These are phyloP conservation scores for Sclerotinia spermophila DNA, from an alignment of 2,329 filamentous ascomycete species.

Conservation along the genomic window DNA sequence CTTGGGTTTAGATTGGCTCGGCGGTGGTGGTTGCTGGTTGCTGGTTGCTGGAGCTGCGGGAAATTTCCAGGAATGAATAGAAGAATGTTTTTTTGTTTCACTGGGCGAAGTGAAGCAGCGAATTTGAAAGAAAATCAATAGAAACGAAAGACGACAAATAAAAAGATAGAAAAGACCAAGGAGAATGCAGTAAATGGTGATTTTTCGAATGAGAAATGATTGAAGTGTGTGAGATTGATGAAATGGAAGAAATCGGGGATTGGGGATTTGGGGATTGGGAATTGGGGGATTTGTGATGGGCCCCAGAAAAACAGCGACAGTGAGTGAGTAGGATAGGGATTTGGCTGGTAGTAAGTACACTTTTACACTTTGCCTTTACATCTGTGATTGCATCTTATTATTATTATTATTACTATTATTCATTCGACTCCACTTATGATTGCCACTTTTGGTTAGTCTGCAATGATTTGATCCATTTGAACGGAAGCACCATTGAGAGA, in stretches of 20 bases:
- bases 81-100: conserved; percentile 17
- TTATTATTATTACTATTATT: neutral
- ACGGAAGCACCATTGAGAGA: neutral
- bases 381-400: neutral
- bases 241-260: neutral
- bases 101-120: conserved; percentile 1
- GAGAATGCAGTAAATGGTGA: conserved; percentile 12
- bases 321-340: neutral
- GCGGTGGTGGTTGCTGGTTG: too few relatives aligned
- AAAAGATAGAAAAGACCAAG: conserved; percentile 3
- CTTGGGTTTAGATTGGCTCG: neutral
- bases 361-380: neutral
- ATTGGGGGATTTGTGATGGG: conserved; percentile 1
- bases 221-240: neutral
- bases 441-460: neutral
- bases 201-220: neutral
- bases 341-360: neutral
- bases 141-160: conserved; percentile 4
- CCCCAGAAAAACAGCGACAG: neutral
- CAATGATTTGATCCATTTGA: neutral
- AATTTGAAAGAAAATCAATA: neutral
- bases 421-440: neutral
- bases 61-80: conserved; percentile 17
- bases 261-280: too few relatives aligned
- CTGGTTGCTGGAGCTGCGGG: conserved; percentile 13